These are phyloP conservation scores for Backusella morwellensis DNA, from an alignment of 192 early-diverging fungal genomes.

Conservation along the genomic window DNA sequence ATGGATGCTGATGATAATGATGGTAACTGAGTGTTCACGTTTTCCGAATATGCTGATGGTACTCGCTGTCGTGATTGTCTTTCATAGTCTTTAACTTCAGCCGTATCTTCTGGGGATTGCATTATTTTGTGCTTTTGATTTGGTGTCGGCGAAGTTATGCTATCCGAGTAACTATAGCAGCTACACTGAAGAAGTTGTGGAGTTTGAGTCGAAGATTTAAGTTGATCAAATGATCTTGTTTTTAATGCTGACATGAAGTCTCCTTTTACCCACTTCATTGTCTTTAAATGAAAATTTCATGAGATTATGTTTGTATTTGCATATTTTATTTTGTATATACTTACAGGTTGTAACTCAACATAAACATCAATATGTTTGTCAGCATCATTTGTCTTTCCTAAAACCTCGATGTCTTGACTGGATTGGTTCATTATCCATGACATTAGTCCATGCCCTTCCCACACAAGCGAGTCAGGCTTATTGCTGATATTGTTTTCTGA, in stretches of 20 bases:
- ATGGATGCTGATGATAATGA: not conserved
- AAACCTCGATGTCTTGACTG: not conserved
- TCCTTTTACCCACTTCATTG: conserved; percentile 23
- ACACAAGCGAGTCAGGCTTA: conserved; percentile 9
- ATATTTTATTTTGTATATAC: conserved; percentile 2
- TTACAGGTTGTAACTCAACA: conserved; percentile 33
- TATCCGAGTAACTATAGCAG: not conserved
- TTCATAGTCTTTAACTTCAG: not conserved
- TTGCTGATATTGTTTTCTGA: not conserved
- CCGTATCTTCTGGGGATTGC: not conserved
- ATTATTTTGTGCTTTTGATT: conserved; percentile 1
- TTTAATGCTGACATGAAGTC: conserved; percentile 21
- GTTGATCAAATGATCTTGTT: conserved; percentile 16
- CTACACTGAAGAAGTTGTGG: conserved; percentile 11
- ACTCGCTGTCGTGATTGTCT: conserved; percentile 9
- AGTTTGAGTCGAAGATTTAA: conserved; percentile 7
- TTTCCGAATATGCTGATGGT: not conserved
- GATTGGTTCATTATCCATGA: conserved; percentile 31
- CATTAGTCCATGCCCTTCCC: conserved; percentile 39
- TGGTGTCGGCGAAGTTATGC: not conserved
- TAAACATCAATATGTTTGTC: conserved; percentile 9
- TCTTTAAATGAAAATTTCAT: not conserved
- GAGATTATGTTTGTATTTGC: not conserved
- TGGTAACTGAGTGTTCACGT: not conserved
- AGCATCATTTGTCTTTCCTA: conserved; percentile 13